phyloP scores from a whole-genome alignment of 306 rosid genomes.

The Cucurbita argyrosperma region DNA sequence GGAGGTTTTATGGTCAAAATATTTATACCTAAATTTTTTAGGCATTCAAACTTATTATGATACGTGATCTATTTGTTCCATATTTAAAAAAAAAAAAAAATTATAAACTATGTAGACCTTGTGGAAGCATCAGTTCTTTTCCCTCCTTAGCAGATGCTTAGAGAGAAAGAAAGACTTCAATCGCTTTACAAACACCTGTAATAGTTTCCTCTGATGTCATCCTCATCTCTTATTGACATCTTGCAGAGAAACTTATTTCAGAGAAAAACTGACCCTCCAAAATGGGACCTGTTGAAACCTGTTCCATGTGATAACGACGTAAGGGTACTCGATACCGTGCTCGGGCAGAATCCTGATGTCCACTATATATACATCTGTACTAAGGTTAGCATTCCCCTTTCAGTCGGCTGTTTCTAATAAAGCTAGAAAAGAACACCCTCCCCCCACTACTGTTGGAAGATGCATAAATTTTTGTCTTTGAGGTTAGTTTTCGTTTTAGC shows the following conservation, averaged over 20 bases:
- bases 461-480: neutral
- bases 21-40: neutral
- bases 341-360: constrained; percentile 58
- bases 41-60: neutral
- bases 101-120: neutral
- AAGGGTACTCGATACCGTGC: constrained; percentile 39
- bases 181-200: neutral
- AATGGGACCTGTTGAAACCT: constrained; percentile 65
- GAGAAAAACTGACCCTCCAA: constrained; percentile 30
- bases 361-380: constrained; percentile 64
- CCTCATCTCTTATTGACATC: neutral
- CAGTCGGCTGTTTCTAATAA: neutral
- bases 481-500: neutral
- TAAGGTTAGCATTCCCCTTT: constrained; percentile 24
- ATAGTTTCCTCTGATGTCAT: neutral
- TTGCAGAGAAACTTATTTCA: constrained; percentile 50
- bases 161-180: neutral
- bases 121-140: neutral
- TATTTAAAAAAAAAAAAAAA: neutral
- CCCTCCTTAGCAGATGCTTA: neutral
- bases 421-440: neutral
- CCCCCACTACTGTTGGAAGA: neutral
- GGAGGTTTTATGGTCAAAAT: neutral
- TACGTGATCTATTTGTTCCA: neutral
- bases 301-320: constrained; percentile 52